Percentiles rank a stretch among this genome's conserved stretches.
These are phyloP conservation scores for Trichoderma parareesei DNA, from an alignment of 495 filamentous ascomycete genomes.

Conservation along the genomic window DNA sequence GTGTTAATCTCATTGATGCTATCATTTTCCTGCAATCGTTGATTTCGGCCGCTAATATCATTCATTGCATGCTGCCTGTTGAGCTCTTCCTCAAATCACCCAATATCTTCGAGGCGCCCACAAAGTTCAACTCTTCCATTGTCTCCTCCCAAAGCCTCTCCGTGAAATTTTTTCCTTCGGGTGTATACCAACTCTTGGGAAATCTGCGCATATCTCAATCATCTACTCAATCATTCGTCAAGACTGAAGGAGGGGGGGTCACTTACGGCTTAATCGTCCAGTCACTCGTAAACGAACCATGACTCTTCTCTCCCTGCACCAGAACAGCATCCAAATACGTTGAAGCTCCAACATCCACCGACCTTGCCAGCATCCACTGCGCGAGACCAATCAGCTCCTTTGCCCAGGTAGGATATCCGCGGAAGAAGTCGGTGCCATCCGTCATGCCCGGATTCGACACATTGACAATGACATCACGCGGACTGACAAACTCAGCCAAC, in stretches of 20 bases:
- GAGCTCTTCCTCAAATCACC: neutral
- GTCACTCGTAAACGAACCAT: slow-evolving; percentile 32
- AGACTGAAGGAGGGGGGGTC: too few relatives aligned
- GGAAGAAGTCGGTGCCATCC: slow-evolving; percentile 22
- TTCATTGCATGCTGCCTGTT: neutral
- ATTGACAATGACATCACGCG: slow-evolving; percentile 35
- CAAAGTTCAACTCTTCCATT: slow-evolving; percentile 24
- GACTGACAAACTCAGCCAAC: slow-evolving; percentile 24
- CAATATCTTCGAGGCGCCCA: neutral
- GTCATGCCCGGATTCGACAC: slow-evolving; percentile 30
- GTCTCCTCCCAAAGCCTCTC: slow-evolving; percentile 35
- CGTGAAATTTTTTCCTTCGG: slow-evolving; percentile 23
- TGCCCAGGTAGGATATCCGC: slow-evolving; percentile 12
- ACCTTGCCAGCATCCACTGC: slow-evolving; percentile 20
- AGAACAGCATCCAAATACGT: slow-evolving; percentile 31
- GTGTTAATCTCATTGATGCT: too few relatives aligned
- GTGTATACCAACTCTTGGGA: slow-evolving; percentile 24
- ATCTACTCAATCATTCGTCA: neutral
- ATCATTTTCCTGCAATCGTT: too few relatives aligned
- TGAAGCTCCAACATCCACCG: slow-evolving; percentile 24
- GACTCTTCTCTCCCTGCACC: slow-evolving; percentile 32
- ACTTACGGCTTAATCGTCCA: slow-evolving; percentile 34
- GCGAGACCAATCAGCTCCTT: slow-evolving; percentile 16
- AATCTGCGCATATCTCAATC: slow-evolving; percentile 13
- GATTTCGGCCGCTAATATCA: too few relatives aligned